Conservation (phyloP, 345 rosid species). For the Brassica incana region DNA sequence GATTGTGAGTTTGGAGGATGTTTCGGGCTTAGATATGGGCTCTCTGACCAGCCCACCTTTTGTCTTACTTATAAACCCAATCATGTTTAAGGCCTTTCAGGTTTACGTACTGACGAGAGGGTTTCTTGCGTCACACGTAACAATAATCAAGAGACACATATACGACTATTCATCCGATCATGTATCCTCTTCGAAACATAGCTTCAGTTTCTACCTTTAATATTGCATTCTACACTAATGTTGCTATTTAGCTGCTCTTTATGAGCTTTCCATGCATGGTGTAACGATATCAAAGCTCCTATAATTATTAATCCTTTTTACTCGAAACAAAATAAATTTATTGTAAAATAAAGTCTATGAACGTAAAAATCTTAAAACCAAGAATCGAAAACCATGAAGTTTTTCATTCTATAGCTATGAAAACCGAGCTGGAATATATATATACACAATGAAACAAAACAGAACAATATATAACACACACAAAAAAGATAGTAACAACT, state of each 20-base stretch:
- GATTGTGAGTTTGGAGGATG: not conserved
- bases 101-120: not conserved
- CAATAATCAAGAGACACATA: not conserved
- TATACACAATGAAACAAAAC: slow-evolving; percentile 23
- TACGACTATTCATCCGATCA: not conserved
- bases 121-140: not conserved
- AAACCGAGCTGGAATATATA: slow-evolving; percentile 30
- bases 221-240: not conserved
- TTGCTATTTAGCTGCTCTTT: not conserved
- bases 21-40: not conserved
- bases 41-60: not conserved
- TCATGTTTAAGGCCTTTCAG: not conserved
- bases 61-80: not conserved
- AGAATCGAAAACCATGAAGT: slow-evolving; percentile 12
- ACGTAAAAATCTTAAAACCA: not conserved
- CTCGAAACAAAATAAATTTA: not conserved
- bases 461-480: not conserved
- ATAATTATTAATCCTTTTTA: not conserved
- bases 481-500: not conserved
- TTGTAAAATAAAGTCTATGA: not conserved
- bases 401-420: slow-evolving; percentile 29
- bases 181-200: not conserved
- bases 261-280: not conserved
- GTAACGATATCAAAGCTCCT: not conserved
- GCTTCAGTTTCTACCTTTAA: not conserved